phyloP scores from a whole-genome alignment of 164 flowering plant species.

The Brasenia schreberi region DNA sequence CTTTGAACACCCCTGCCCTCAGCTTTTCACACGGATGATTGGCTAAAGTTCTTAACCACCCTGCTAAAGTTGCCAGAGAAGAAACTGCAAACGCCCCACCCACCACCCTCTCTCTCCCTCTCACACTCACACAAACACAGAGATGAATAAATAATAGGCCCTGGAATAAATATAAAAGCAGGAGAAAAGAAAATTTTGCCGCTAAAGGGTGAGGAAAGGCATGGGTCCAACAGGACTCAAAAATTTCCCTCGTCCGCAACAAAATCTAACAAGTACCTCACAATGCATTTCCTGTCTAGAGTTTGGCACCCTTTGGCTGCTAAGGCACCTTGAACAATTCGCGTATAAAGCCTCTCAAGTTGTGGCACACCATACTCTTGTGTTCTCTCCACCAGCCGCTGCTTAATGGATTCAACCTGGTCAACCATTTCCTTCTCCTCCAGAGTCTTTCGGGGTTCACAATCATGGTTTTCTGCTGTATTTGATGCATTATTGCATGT shows the following conservation, averaged over 20 bases:
- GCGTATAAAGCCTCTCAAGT: slow-evolving; percentile 78
- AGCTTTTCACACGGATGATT: too few species aligned
- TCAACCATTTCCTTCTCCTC: slow-evolving; percentile 30
- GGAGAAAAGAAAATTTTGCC: too few species aligned
- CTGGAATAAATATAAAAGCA: too few species aligned
- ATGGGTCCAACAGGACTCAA: slow-evolving; percentile 15
- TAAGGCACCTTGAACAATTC: slow-evolving; percentile 56
- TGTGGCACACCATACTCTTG: slow-evolving; percentile 64
- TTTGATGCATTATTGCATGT: slow-evolving; percentile 9
- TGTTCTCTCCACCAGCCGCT: slow-evolving; percentile 36
- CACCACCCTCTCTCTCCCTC: too few species aligned
- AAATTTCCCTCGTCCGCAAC: slow-evolving; percentile 49
- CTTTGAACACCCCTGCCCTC: too few species aligned
- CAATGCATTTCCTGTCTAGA: slow-evolving; percentile 30
- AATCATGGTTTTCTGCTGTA: slow-evolving; percentile 8
- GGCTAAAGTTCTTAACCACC: too few species aligned
- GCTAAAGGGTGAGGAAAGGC: neutral
- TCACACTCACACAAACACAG: too few species aligned
- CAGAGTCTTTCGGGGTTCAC: slow-evolving; percentile 21
- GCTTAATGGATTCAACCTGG: slow-evolving; percentile 46
- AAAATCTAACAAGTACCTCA: slow-evolving; percentile 46
- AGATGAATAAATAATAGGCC: too few species aligned
- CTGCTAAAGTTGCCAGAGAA: too few species aligned
- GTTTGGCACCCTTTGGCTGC: slow-evolving; percentile 22
- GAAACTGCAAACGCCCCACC: too few species aligned